Conservation (phyloP, 306 rosid genomes). For the Ceratonia siliqua region DNA sequence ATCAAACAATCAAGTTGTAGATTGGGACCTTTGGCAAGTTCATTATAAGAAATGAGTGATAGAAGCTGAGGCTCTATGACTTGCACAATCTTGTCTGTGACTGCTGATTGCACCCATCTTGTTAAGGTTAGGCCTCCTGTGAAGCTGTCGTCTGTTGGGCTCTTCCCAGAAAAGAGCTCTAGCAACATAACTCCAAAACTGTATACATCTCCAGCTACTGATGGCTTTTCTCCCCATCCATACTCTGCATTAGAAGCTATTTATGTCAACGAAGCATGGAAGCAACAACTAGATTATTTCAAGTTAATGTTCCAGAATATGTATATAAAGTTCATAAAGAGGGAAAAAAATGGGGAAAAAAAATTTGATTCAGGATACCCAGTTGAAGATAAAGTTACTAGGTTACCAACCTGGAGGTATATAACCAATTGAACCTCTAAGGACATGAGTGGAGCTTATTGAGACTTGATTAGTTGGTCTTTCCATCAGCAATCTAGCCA, state of each 20-base stretch:
- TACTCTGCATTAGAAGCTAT: conserved; percentile 50
- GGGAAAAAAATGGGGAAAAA: no score
- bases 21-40: conserved; percentile 25
- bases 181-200: conserved; percentile 71
- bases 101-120: conserved; percentile 57
- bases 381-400: neutral
- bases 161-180: conserved; percentile 59
- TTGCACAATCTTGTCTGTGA: conserved; percentile 38
- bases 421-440: conserved; percentile 80
- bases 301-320: neutral
- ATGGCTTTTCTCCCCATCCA: conserved; percentile 62
- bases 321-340: neutral
- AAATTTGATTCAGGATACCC: no score
- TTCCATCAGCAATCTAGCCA: conserved; percentile 60
- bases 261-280: neutral
- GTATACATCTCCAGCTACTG: conserved; percentile 72
- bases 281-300: neutral
- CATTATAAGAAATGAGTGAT: conserved; percentile 23
- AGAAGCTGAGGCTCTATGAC: conserved; percentile 52
- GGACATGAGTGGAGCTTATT: conserved; percentile 53
- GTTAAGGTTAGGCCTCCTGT: conserved; percentile 46
- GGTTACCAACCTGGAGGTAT: conserved; percentile 72
- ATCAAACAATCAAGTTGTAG: conserved; percentile 37
- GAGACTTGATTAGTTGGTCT: conserved; percentile 38
- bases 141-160: conserved; percentile 63